Base-by-base conservation (phyloP, 352 stramenopile species). In the Pythium myriotylum region DNA sequence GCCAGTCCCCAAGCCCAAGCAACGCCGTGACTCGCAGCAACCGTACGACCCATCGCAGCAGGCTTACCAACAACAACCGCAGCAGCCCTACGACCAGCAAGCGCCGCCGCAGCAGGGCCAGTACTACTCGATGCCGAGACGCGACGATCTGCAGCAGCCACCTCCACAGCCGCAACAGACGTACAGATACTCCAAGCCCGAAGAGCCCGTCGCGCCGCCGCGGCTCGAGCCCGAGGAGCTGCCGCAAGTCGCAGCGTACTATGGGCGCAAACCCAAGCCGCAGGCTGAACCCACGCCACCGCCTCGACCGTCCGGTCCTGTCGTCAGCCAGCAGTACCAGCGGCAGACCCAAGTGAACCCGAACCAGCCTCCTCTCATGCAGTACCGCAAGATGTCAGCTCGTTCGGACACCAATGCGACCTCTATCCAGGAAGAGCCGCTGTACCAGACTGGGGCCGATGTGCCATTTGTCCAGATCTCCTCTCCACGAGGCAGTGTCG, bases 391-490 rank as follows among this genome's bases (percentile, higher is more conserved):
- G 41, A 35, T 45, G 22, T 56, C 50, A 20, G 29, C 3, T 12
- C 54, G 43, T 13, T 50, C 54, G 4, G 46, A 57, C 52, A 12
- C 16, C 17, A 33, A 27, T 4, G 45, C 41, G 9, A 26, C 60
- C 47, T 66, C 75, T 29, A 53, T 55, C 23, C 42, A 29, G 2
- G 62, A 69, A 39, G 65, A 74, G 9, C 59, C 43, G 24, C 13
- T 33, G 7, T 17, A 24, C 4, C 22, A 32, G 37, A 19, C 37
- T 4, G 13, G 13, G 24, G 22, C 33, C 33, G 67, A 68, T 5
- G 66, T 73, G 8, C 67, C 76, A 0, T 82, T 85, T 53, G 66
- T 79, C 43, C 76, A 76, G 20, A 69, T 82, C 33, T 73, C 68
- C 32, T 77, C 73, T 24, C 73, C 73, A 9, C 60, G 60, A 33